Evolutionary conservation across 345 rosid genomes (phyloP), one percentile per base, ranked within the genome.

Genomic region (Sapria himalayana): DNA sequence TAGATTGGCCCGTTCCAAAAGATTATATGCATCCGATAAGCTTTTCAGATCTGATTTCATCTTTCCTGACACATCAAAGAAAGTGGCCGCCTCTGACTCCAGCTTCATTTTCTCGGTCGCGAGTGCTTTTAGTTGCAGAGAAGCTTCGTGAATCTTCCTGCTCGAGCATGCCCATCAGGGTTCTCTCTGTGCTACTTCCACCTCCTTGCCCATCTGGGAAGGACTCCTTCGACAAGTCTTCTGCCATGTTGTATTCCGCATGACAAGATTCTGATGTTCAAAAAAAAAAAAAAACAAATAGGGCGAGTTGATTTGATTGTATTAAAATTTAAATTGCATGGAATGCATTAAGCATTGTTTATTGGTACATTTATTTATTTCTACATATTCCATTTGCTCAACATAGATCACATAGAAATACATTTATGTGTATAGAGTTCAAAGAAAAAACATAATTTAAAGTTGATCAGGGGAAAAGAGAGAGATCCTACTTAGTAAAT

Each of bases 171-270:
- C 77, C 92, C 10, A 50, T 46, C 59, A 72, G 93, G 41, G 77
- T 74, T 47, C 85, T 71, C 13, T 77, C 93, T 18, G 56, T 50
- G 35, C 62, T 81, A 15, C 73, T 53, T 33, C 66, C 60, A 13
- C 58, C 48, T 58, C 67, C 62, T 43, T 39, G 84, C n/a, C n/a
- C n/a, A n/a, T n/a, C n/a, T n/a, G n/a, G n/a, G n/a, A n/a, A n/a
- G n/a, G n/a, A n/a, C 18, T 61, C 71, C 58, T 61, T 74, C 15
- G 86, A 79, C 49, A 91, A 54, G 33, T 77, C 85, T 70, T 80
- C 99, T 0, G 93, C 99, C 62, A 91, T 55, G 70, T 66, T 29
- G 92, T 68, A 60, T 91, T 91, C 16, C 93, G 72, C 45, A 84
- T 74, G 24, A 91, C 73, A 53, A 91, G 93, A 23, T 65, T 72